These are phyloP conservation scores for Paramecium octaurelia DNA, from an alignment of 73 alveolate genomes.

Conservation along the genomic window DNA sequence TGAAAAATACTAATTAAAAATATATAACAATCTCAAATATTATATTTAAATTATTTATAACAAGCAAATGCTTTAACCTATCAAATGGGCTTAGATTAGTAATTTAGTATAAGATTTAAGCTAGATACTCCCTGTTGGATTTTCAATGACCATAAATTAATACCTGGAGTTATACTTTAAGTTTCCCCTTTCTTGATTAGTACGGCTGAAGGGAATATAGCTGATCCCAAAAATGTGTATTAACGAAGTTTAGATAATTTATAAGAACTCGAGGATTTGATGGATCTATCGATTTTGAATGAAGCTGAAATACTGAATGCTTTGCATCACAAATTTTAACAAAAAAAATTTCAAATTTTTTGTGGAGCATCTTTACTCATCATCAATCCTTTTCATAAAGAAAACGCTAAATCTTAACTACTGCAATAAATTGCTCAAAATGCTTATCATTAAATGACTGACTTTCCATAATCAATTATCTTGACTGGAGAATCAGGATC, in stretches of 20 bases:
- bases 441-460: not conserved
- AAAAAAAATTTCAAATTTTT: not conserved
- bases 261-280: not conserved
- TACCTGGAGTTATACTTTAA: not conserved
- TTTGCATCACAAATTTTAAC: not conserved
- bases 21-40: not conserved
- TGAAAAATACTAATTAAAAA: not conserved
- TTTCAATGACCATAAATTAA: not conserved
- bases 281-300: not conserved
- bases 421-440: constrained; percentile 64
- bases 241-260: not conserved
- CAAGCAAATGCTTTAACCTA: not conserved
- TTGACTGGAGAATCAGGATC: constrained; percentile 99
- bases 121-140: constrained; percentile 11
- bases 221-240: not conserved
- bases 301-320: constrained; percentile 4
- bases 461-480: constrained; percentile 71
- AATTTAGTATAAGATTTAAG: not conserved
- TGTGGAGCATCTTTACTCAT: not conserved
- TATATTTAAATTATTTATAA: not conserved
- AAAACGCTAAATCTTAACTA: constrained; percentile 70
- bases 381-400: not conserved
- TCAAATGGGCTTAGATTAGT: not conserved
- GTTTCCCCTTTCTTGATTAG: not conserved
- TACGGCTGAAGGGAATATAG: not conserved